A percentile compares a stretch with the other conserved stretches of the same genome.
phyloP scores from a whole-genome alignment of 257 asterid species.

The Solanum peruvianum region DNA sequence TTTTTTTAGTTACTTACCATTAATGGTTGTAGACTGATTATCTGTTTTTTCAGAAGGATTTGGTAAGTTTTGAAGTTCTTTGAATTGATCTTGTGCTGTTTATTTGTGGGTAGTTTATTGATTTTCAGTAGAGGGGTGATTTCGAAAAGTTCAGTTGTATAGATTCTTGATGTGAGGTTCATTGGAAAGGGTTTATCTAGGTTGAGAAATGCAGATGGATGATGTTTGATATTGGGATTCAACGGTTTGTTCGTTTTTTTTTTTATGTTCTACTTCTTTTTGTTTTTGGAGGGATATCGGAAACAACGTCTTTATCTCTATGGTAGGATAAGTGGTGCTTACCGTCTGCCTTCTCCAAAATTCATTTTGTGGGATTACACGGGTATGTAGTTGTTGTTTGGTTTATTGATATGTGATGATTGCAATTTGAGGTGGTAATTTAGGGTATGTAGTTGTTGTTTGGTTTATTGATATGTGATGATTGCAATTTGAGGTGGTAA shows the following conservation, averaged over 20 bases:
- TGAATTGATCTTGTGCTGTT: neutral
- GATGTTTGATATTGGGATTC: neutral
- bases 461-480: neutral
- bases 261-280: neutral
- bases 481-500: neutral
- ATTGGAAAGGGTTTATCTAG: neutral
- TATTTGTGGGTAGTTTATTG: neutral
- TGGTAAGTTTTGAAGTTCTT: constrained; percentile 4
- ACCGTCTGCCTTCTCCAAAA: accelerated
- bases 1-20: neutral
- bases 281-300: neutral
- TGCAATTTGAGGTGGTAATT: neutral
- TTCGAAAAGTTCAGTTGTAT: neutral
- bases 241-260: neutral
- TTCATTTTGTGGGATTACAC: neutral
- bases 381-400: neutral
- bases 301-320: neutral
- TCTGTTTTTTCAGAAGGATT: neutral
- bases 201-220: neutral
- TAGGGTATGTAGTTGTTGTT: neutral
- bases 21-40: neutral
- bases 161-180: neutral
- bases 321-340: neutral
- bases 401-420: neutral
- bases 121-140: neutral